Conservation (phyloP, 176 grass and related monocot species). For the Hordeum vulgare region MorexV3_pseudomolecules_assembly NC_058520.1:565310506-565311005, state of each 20-base stretch:
- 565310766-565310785: neutral
- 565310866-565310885: conserved; percentile 23
- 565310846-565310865: conserved; percentile 11
- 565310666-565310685: neutral
- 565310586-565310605: neutral
- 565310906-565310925: neutral
- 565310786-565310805: conserved; percentile 5
- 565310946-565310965: conserved; percentile 17
- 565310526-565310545: too few relatives aligned
- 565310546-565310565: too few relatives aligned
- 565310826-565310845: neutral
- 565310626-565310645: neutral
- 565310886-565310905: neutral
- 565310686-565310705: neutral
- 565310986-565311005: conserved; percentile 27
- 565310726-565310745: conserved; percentile 4
- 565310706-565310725: conserved; percentile 13
- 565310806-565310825: conserved; percentile 19
- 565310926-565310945: neutral
- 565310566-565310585: neutral
- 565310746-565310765: conserved; percentile 18
- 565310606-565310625: neutral
- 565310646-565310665: neutral
- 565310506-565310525: too few relatives aligned
- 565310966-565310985: neutral